Conservation (phyloP, 208 protist genomes). For the Angomonas deanei region DNA sequence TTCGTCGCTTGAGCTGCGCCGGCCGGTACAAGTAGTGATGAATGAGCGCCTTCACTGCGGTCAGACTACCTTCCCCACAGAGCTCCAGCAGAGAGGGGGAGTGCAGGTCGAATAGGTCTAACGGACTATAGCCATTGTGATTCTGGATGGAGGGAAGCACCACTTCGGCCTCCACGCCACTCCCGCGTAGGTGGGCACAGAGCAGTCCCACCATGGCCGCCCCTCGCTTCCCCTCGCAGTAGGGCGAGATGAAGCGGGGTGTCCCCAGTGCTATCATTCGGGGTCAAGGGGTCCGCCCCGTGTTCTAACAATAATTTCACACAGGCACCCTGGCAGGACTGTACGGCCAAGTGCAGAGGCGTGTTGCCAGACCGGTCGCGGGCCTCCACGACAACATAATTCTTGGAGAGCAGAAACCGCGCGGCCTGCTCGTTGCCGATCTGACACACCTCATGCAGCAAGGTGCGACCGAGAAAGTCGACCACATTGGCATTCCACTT, state of each 20-base stretch:
- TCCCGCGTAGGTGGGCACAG: conserved; percentile 37
- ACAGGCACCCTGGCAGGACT: conserved; percentile 14
- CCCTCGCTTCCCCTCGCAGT: conserved; percentile 16
- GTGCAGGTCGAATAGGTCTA: conserved; percentile 47
- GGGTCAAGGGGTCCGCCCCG: conserved; percentile 19
- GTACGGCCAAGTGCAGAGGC: conserved; percentile 50
- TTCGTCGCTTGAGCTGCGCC: conserved; percentile 19
- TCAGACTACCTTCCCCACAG: conserved; percentile 44
- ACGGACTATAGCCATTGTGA: conserved; percentile 38
- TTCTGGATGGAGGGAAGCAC: conserved; percentile 26
- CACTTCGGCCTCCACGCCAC: conserved; percentile 10
- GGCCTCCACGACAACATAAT: conserved; percentile 49
- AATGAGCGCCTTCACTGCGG: conserved; percentile 36
- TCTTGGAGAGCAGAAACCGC: conserved; percentile 44
- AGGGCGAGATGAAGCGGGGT: conserved; percentile 63
- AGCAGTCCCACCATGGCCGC: conserved; percentile 46
- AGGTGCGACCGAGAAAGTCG: conserved; percentile 70
- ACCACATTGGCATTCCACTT: conserved; percentile 69
- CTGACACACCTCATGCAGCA: conserved; percentile 64
- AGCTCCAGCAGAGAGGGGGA: conserved; percentile 58
- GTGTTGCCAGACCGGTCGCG: conserved; percentile 39
- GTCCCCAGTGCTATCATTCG: conserved; percentile 19
- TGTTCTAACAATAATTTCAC: conserved; percentile 24
- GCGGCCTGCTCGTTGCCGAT: conserved; percentile 50
- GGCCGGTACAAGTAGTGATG: conserved; percentile 66